Evolutionary conservation across 139 green algal species (phyloP).

Genomic region (Pleodorina starrii): DNA sequence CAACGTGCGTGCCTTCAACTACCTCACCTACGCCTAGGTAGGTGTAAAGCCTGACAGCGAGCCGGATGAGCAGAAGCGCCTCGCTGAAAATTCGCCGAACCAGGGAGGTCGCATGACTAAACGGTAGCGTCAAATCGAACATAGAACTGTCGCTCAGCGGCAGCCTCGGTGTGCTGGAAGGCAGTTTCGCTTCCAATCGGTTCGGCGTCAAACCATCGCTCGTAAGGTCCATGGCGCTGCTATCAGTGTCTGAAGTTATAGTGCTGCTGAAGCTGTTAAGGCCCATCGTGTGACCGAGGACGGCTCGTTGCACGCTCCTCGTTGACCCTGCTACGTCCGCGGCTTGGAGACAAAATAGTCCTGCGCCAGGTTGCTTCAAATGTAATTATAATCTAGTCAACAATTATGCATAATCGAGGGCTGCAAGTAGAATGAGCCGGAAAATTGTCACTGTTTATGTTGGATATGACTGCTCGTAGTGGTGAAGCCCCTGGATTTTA

Average conservation of each 20-base stretch:
- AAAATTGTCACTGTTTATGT: too few species aligned
- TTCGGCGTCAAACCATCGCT: not conserved
- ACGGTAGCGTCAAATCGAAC: constrained; percentile 24
- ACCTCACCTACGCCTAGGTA: constrained; percentile 71
- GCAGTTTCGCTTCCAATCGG: not conserved
- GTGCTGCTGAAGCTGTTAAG: not conserved
- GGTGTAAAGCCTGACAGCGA: constrained; percentile 57
- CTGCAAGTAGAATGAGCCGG: too few species aligned
- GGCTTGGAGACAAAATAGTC: too few species aligned
- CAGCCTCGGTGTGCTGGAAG: not conserved
- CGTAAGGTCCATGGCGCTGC: not conserved
- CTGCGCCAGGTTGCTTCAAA: too few species aligned
- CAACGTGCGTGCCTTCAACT: too few species aligned
- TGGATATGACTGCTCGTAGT: too few species aligned
- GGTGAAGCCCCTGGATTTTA: too few species aligned
- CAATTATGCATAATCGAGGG: too few species aligned
- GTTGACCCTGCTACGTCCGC: constrained; percentile 16
- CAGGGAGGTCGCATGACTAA: constrained; percentile 5
- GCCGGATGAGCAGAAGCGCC: constrained; percentile 38
- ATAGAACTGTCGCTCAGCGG: constrained; percentile 5
- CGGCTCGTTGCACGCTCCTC: not conserved
- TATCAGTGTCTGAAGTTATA: not conserved
- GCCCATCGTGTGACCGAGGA: not conserved
- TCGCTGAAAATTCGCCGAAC: constrained; percentile 38
- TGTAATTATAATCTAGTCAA: too few species aligned